phyloP scores from a whole-genome alignment of 768 basidiomycete species.

The Mycena albidolilacea region DNA sequence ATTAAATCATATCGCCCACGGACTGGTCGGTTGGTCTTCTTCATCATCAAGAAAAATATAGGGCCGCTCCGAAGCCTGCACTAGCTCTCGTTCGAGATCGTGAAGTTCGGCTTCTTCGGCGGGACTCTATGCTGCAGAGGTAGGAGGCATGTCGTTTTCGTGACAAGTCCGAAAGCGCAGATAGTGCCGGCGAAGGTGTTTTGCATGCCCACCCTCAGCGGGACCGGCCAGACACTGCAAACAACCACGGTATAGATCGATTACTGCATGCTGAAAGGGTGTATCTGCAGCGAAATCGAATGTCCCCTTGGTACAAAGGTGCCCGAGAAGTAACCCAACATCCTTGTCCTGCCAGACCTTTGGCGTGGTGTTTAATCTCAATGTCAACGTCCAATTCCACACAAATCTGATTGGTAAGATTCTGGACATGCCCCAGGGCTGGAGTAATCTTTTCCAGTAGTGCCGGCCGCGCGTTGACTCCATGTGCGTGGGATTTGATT shows the following conservation, averaged over 20 bases:
- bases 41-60: too few relatives aligned
- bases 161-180: constrained; percentile 22
- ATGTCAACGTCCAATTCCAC: too few relatives aligned
- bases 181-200: constrained; percentile 25
- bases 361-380: too few relatives aligned
- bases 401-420: not conserved
- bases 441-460: not conserved
- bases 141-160: not conserved
- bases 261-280: not conserved
- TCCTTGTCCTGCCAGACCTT: too few relatives aligned
- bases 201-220: constrained; percentile 32
- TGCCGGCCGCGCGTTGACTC: too few relatives aligned
- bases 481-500: not conserved
- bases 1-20: too few relatives aligned
- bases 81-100: not conserved
- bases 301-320: too few relatives aligned
- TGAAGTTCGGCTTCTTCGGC: not conserved
- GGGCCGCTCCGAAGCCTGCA: too few relatives aligned
- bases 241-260: constrained; percentile 29
- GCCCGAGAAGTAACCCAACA: too few relatives aligned
- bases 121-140: too few relatives aligned
- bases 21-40: too few relatives aligned
- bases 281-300: too few relatives aligned
- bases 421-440: not conserved
- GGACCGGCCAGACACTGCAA: constrained; percentile 23